A percentile compares a stretch with the other conserved stretches of the same genome.
These are phyloP conservation scores for Aspergillus ustus DNA, from an alignment of 2,329 filamentous ascomycete genomes.

Conservation along the genomic window DNA sequence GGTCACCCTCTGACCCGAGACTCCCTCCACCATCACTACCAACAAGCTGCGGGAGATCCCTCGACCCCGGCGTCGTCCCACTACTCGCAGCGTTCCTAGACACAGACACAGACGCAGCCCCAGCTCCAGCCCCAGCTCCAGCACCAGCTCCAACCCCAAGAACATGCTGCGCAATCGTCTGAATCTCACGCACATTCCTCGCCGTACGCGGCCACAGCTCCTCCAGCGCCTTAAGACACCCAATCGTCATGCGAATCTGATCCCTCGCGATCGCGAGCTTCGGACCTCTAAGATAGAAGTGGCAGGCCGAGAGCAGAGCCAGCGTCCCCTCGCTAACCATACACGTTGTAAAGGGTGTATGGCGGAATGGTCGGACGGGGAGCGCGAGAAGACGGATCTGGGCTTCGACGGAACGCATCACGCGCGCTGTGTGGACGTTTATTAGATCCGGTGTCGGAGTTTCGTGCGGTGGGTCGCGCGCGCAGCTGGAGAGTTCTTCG, in stretches of 20 bases:
- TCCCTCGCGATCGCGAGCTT: background rate
- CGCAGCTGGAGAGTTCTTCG: background rate
- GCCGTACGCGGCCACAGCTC: slow-evolving; percentile 45
- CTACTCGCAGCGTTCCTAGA: no score
- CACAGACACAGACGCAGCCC: background rate
- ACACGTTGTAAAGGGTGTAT: slow-evolving; percentile 20
- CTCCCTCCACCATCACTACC: background rate
- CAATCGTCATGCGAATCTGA: background rate
- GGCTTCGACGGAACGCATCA: slow-evolving; percentile 43
- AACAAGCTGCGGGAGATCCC: background rate
- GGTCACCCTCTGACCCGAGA: background rate
- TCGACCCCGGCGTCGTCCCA: no score
- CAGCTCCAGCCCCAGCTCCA: background rate
- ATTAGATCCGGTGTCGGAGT: slow-evolving; percentile 28
- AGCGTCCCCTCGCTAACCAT: background rate
- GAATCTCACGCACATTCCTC: slow-evolving; percentile 46
- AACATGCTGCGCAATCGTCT: slow-evolving; percentile 44
- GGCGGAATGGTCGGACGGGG: slow-evolving; percentile 39
- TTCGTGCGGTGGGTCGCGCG: slow-evolving; percentile 11
- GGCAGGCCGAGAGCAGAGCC: background rate
- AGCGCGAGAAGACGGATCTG: slow-evolving; percentile 47
- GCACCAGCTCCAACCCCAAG: slow-evolving; percentile 15
- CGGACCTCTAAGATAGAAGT: background rate
- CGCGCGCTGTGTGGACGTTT: slow-evolving; percentile 47
- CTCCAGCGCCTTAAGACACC: slow-evolving; percentile 29